Evolutionary conservation across 1,139 yeast species (phyloP), one percentile per base, ranked within the genome.

Genomic region (Taphrina populina): DNA sequence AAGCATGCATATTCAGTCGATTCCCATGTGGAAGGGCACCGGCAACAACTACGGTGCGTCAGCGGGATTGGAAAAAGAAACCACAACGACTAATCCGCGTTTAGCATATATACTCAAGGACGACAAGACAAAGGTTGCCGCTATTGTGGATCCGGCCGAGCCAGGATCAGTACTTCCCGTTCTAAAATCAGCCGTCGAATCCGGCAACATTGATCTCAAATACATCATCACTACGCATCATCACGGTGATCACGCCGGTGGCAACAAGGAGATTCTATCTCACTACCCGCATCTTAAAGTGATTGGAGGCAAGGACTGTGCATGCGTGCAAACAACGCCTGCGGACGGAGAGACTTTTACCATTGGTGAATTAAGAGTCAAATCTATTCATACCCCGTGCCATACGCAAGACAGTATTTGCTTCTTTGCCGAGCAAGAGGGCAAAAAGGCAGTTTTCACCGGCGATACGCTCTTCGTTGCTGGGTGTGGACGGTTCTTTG

Each of bases 401-500:
- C 99, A 92, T 67, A 92, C 99, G 0, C 95, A 85, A 69, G 98
- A 94, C 49, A 61, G 64, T 17, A 85, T 92, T 58, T 90, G 97
- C 67, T 92, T 88, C 70, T 85, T 71, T 64, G 87, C 80, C 0
- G 74, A 73, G 53, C 70, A 71, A 32, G 80, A 88, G 1, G 75
- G 74, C 30, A 80, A 88, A 62, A 76, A 74, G 62, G 92, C 84
- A 1, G 90, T 92, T 1, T 88, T 92, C 70, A 88, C 97, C 0
- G 99, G 99, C 7, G 99, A 92, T 69, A 92, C 98, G 0, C 73
- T 92, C 52, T 94, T 92, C 71, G 86, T 79, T 52, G 88, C 94
- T 51, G 99, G 99, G 1, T 90, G 97, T 68, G 99, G 99, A 7
- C 76, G 97, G 52, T 92, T 92, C 70, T 92, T 92, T 67, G 99